These are phyloP conservation scores for Tagetes erecta DNA, from an alignment of 129 eudicot genomes.

Conservation along the genomic window DNA sequence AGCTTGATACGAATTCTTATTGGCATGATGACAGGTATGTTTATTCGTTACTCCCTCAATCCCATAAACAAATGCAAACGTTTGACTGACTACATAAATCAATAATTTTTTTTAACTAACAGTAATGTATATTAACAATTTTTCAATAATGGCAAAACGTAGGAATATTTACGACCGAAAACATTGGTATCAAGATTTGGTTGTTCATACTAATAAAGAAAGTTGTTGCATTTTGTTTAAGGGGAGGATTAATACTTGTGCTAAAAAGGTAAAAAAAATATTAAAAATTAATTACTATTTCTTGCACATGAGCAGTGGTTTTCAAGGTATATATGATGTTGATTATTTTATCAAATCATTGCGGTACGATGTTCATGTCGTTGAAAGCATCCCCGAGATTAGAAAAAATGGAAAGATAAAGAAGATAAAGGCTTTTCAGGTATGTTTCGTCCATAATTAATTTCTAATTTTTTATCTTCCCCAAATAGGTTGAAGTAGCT, in stretches of 20 bases:
- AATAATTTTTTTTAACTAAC: background rate
- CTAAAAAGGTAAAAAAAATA: background rate
- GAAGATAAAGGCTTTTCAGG: slow-evolving; percentile 85
- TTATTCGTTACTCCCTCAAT: background rate
- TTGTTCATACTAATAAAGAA: background rate
- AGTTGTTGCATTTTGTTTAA: slow-evolving; percentile 5
- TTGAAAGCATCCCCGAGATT: slow-evolving; percentile 79
- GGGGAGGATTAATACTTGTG: background rate
- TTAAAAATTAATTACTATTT: background rate
- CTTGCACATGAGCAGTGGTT: slow-evolving; percentile 52
- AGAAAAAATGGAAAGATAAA: slow-evolving; percentile 73
- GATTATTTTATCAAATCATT: slow-evolving; percentile 79
- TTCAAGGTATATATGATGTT: slow-evolving; percentile 87
- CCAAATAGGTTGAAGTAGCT: background rate
- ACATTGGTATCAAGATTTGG: slow-evolving; percentile 2
- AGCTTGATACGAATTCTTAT: slow-evolving; percentile 90
- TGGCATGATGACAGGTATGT: slow-evolving; percentile 94
- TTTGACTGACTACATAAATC: background rate
- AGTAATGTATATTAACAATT: background rate
- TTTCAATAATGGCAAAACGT: background rate
- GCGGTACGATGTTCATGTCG: slow-evolving; percentile 80
- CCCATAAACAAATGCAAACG: slow-evolving; percentile 2
- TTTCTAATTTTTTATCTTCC: too few species aligned
- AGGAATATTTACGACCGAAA: background rate
- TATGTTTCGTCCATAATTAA: slow-evolving; percentile 2